These are phyloP conservation scores for Phytopythium montanum DNA, from an alignment of 352 stramenopile genomes.

Conservation along the genomic window DNA sequence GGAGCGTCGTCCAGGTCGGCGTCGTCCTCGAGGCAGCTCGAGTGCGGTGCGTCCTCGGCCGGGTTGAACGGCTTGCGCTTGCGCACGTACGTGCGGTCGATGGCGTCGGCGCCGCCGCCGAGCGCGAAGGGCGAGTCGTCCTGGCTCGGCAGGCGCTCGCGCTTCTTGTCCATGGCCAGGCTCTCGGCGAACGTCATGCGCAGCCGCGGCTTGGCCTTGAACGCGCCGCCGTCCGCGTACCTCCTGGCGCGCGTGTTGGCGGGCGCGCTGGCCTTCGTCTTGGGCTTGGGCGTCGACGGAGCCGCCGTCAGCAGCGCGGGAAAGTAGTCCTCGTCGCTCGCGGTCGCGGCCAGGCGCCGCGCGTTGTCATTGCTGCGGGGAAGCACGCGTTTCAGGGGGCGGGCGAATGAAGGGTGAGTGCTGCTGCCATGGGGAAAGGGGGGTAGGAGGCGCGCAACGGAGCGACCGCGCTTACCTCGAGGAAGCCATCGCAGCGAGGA, in stretches of 20 bases:
- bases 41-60: constrained; percentile 4
- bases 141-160: constrained; percentile 31
- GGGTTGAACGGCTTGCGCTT: constrained; percentile 40
- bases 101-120: constrained; percentile 26
- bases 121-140: constrained; percentile 70
- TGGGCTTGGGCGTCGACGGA: constrained; percentile 45
- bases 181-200: constrained; percentile 67
- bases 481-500: not conserved
- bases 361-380: constrained; percentile 1
- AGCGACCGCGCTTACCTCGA: constrained; percentile 1
- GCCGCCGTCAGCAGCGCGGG: constrained; percentile 60
- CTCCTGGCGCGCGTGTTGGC: constrained; percentile 18
- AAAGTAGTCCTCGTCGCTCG: constrained; percentile 72
- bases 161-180: constrained; percentile 61
- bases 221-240: constrained; percentile 20
- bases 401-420: too few relatives aligned
- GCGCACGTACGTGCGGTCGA: constrained; percentile 42
- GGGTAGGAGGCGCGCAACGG: not conserved
- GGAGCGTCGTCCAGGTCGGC: constrained; percentile 47
- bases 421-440: too few relatives aligned
- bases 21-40: constrained; percentile 10
- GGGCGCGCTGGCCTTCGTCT: constrained; percentile 49
- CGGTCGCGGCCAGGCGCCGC: constrained; percentile 21
- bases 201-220: constrained; percentile 24
- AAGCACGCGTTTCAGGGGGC: not conserved